These are phyloP conservation scores for Pseudisothecium myosuroides DNA, from an alignment of 225 moss, liverwort and hornwort genomes.

Conservation along the genomic window DNA sequence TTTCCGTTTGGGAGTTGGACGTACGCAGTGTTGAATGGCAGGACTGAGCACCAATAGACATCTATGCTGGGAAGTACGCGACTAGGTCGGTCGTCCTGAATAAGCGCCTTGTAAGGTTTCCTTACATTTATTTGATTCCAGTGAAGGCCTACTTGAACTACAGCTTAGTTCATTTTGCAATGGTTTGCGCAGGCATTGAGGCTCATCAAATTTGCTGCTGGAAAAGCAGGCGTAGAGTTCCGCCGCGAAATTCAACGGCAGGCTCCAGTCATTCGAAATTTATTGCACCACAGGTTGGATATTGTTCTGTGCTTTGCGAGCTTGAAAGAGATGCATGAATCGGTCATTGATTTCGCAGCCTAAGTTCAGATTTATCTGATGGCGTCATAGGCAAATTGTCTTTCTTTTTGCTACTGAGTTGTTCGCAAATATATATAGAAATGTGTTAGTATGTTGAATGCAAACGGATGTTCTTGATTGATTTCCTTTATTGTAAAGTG, in stretches of 20 bases:
- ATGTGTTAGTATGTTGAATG: not conserved
- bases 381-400: not conserved
- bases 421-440: not conserved
- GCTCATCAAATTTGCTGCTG: constrained; percentile 46
- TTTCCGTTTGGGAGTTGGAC: not conserved
- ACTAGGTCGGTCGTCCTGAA: not conserved
- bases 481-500: constrained; percentile 26
- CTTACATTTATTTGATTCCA: not conserved
- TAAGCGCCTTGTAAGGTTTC: not conserved
- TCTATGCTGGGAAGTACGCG: not conserved
- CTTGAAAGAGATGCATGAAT: not conserved
- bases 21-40: not conserved
- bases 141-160: not conserved
- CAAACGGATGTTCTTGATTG: not conserved
- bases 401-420: not conserved
- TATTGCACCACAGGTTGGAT: constrained; percentile 42
- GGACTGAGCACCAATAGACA: not conserved
- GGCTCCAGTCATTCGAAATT: constrained; percentile 30
- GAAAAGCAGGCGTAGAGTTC: constrained; percentile 43
- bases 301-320: not conserved
- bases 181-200: constrained; percentile 36
- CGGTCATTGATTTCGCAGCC: not conserved
- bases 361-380: not conserved
- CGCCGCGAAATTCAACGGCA: constrained; percentile 57
- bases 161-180: not conserved